Percentiles rank a stretch among this genome's conserved stretches.
phyloP scores from a whole-genome alignment of 352 stramenopile species.

The Pilasporangium apinafurcum region DNA sequence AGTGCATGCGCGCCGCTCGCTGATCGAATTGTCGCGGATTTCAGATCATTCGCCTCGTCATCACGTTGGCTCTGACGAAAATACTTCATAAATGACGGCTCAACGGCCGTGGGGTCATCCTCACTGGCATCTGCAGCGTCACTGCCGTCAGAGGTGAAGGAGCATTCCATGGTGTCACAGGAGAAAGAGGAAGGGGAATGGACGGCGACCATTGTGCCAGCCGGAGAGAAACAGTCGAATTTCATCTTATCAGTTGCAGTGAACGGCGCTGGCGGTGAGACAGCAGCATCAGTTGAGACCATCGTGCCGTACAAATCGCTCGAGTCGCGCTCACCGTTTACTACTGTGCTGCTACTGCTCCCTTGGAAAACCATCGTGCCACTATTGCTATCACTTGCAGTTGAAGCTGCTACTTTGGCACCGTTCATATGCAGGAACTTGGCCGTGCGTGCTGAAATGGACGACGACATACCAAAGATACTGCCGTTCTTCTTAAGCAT shows the following conservation, averaged over 20 bases:
- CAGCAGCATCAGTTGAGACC: constrained; percentile 12
- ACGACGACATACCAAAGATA: constrained; percentile 23
- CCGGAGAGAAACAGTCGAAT: background rate
- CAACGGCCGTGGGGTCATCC: constrained; percentile 3
- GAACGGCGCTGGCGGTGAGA: constrained; percentile 9
- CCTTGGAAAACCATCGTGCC: constrained; percentile 52
- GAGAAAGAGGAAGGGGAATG: background rate
- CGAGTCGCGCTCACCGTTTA: constrained; percentile 20
- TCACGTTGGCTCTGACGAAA: constrained; percentile 25
- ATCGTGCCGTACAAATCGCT: constrained; percentile 62
- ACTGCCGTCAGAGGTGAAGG: constrained; percentile 2
- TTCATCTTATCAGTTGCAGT: constrained; percentile 7
- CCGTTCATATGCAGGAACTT: background rate
- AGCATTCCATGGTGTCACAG: background rate
- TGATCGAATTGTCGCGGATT: constrained; percentile 6
- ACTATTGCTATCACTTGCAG: constrained; percentile 8
- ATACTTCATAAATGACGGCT: constrained; percentile 85
- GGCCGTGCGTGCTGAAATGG: background rate
- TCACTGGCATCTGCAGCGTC: constrained; percentile 4
- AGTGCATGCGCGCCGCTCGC: constrained; percentile 8
- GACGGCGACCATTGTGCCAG: constrained; percentile 2
- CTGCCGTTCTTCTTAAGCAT: constrained; percentile 33
- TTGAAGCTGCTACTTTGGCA: background rate
- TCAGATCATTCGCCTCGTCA: background rate
- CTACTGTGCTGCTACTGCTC: background rate